Conservation (phyloP, 768 basidiomycete genomes). For the Hirschioporus abietinus region DNA sequence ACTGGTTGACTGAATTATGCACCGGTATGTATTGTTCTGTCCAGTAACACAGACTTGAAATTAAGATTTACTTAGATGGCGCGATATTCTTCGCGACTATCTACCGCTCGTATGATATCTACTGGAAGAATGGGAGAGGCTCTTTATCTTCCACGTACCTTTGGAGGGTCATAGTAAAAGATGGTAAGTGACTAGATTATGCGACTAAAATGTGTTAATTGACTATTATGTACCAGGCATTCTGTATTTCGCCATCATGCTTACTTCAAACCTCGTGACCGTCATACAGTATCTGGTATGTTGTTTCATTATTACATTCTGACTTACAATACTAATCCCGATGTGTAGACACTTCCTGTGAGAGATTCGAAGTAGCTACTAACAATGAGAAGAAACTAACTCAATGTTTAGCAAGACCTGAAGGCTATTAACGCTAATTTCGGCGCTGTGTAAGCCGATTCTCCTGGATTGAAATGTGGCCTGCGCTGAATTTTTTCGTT, state of each 20-base stretch:
- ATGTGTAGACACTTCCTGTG: background rate
- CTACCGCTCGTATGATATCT: background rate
- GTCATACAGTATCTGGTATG: constrained; percentile 19
- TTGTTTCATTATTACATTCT: background rate
- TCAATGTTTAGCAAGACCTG: constrained; percentile 16
- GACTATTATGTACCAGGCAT: constrained; percentile 11
- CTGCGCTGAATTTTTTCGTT: background rate
- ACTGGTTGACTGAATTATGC: background rate
- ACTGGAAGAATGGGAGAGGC: background rate
- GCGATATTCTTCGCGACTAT: background rate
- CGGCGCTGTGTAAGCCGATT: constrained; percentile 15
- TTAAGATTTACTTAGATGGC: background rate
- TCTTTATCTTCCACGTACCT: background rate
- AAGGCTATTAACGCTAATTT: constrained; percentile 24
- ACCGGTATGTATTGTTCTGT: background rate
- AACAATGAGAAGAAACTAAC: background rate
- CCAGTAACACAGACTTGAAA: background rate
- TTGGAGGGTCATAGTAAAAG: background rate
- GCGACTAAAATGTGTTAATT: background rate
- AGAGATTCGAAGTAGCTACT: background rate
- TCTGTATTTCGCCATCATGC: constrained; percentile 23
- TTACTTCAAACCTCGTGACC: constrained; percentile 20
- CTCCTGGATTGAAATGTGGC: background rate
- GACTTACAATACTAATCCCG: background rate
- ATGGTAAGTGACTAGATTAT: background rate